These are phyloP conservation scores for Penicillium sp. DNA, from an alignment of 2,329 filamentous ascomycete species.

Conservation along the genomic window DNA sequence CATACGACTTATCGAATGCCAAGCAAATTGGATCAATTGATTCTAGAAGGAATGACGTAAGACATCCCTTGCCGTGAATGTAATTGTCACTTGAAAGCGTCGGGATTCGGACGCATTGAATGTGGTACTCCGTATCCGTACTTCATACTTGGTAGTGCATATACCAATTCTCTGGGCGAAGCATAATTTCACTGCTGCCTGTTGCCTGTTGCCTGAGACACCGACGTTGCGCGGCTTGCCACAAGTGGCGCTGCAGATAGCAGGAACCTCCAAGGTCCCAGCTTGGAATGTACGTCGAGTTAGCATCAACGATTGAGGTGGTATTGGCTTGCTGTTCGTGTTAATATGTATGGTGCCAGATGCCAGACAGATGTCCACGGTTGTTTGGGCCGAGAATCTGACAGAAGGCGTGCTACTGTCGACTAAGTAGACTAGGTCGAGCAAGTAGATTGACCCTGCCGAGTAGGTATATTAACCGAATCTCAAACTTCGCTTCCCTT, in stretches of 20 bases:
- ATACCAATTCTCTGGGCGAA: not conserved
- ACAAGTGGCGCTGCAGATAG: slow-evolving; percentile 4
- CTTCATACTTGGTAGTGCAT: not conserved
- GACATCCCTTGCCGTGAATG: not conserved
- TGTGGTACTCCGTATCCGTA: not conserved
- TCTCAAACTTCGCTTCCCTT: not conserved
- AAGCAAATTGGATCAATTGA: not conserved
- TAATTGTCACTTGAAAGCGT: too few species aligned
- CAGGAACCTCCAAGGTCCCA: not conserved
- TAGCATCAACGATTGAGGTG: too few species aligned
- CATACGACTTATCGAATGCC: not conserved
- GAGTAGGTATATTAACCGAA: not conserved
- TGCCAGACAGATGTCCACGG: not conserved
- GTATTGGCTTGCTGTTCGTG: too few species aligned
- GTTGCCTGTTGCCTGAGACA: slow-evolving; percentile 2
- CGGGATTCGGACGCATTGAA: too few species aligned
- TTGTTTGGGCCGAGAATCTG: slow-evolving; percentile 3
- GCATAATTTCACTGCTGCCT: not conserved
- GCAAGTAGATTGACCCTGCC: not conserved
- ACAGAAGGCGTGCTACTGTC: not conserved
- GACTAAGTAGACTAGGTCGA: not conserved
- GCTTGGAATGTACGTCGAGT: too few species aligned
- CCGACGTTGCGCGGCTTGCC: slow-evolving; percentile 4
- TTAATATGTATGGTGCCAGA: not conserved
- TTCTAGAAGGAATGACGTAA: not conserved